Conservation (phyloP, 1,284 basidiomycete species). For the Coriolopsis trogii region DNA sequence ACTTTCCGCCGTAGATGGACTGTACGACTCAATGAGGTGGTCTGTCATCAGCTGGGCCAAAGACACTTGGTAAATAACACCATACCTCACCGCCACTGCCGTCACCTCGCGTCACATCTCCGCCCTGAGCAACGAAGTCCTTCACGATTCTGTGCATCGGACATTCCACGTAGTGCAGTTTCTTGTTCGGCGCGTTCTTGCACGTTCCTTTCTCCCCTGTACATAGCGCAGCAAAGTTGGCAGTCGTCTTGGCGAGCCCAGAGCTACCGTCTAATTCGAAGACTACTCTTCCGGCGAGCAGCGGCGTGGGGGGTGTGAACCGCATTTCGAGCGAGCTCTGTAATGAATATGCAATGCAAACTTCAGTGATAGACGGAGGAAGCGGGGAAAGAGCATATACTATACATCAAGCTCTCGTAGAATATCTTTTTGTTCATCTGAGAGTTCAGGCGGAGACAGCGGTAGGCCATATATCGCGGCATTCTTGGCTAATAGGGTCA, state of each 20-base stretch:
- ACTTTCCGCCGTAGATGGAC: constrained; percentile 53
- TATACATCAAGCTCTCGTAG: constrained; percentile 43
- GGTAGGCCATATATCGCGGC: constrained; percentile 44
- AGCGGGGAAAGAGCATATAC: neutral
- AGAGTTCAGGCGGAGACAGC: constrained; percentile 38
- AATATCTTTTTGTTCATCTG: constrained; percentile 46
- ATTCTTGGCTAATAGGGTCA: constrained; percentile 39
- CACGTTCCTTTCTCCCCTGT: constrained; percentile 49
- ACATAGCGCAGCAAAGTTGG: constrained; percentile 51
- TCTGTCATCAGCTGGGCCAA: neutral
- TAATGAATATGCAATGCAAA: neutral
- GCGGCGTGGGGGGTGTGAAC: constrained; percentile 39
- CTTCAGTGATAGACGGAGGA: neutral
- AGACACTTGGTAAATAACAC: neutral
- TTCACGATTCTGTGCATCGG: constrained; percentile 50
- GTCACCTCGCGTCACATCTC: constrained; percentile 53
- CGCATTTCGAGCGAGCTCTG: constrained; percentile 37
- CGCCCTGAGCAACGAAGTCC: constrained; percentile 52
- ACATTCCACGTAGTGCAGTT: constrained; percentile 44
- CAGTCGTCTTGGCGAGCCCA: constrained; percentile 45
- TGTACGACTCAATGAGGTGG: constrained; percentile 11
- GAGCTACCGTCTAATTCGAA: constrained; percentile 42
- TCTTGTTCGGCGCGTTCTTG: constrained; percentile 51
- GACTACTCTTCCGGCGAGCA: constrained; percentile 41
- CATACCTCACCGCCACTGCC: constrained; percentile 53